Conservation (phyloP, 768 basidiomycete genomes). For the Termitomyces titanicus region DNA sequence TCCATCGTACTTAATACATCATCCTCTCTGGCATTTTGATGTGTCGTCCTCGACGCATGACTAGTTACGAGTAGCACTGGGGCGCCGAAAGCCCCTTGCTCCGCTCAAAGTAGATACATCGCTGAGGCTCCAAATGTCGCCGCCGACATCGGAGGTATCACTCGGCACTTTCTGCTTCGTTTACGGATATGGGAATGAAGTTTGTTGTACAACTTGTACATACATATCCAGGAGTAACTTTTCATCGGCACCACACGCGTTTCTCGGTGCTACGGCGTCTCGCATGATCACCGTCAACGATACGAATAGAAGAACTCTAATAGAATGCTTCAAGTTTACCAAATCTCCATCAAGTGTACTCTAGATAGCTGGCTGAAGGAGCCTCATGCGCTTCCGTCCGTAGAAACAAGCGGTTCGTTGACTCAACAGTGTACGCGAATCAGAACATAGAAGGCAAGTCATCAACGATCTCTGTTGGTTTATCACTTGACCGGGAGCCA, state of each 20-base stretch:
- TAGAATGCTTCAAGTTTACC: no score
- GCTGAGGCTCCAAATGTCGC: not conserved
- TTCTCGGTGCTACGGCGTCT: not conserved
- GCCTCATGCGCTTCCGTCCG: not conserved
- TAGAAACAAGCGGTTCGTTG: no score
- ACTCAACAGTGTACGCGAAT: not conserved
- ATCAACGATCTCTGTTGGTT: no score
- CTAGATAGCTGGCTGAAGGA: not conserved
- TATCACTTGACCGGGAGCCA: no score
- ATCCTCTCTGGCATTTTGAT: no score
- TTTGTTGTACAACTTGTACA: not conserved
- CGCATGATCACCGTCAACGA: not conserved
- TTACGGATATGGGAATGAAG: not conserved
- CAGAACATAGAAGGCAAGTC: not conserved
- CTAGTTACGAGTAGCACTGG: constrained; percentile 9
- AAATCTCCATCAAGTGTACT: no score
- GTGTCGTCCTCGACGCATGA: not conserved
- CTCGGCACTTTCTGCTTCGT: not conserved
- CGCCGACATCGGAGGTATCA: constrained; percentile 5
- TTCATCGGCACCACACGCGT: not conserved
- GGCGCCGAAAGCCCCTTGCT: constrained; percentile 5
- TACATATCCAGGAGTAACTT: not conserved
- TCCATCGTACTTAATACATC: no score
- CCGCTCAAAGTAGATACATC: not conserved
- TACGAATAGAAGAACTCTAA: no score